Conservation (phyloP, 345 rosid species). For the Salix dunnii region DNA sequence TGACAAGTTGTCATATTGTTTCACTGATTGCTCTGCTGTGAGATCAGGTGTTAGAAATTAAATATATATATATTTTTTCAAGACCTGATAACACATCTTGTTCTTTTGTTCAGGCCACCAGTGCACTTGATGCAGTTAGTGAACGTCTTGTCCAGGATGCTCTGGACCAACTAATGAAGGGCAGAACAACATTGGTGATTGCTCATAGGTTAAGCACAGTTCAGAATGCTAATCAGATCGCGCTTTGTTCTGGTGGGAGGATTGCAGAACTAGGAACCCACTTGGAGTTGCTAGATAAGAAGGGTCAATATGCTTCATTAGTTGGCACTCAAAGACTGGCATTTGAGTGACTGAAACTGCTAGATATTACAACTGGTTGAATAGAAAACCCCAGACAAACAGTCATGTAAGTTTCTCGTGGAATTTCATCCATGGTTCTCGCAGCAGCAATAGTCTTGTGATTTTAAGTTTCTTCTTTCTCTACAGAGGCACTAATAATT, state of each 20-base stretch:
- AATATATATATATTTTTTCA: not conserved
- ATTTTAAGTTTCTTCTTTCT: not conserved
- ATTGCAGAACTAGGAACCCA: conserved; percentile 85
- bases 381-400: not conserved
- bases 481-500: not conserved
- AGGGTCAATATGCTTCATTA: conserved; percentile 77
- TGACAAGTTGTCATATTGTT: not conserved
- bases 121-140: conserved; percentile 91
- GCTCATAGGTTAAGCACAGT: conserved; percentile 94
- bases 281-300: conserved; percentile 55
- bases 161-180: conserved; percentile 75
- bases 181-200: conserved; percentile 78
- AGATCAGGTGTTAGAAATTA: not conserved
- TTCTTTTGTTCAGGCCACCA: conserved; percentile 61
- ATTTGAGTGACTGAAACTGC: conserved; percentile 48
- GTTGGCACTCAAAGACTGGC: conserved; percentile 90
- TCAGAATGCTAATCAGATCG: conserved; percentile 83
- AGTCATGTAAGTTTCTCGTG: not conserved
- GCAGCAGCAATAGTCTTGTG: not conserved
- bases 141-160: conserved; percentile 87
- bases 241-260: conserved; percentile 71
- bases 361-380: not conserved
- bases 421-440: not conserved
- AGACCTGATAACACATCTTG: not conserved
- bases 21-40: not conserved